phyloP scores from a whole-genome alignment of 1,284 basidiomycete species.

The Lentinula novae-zelandiae region DNA sequence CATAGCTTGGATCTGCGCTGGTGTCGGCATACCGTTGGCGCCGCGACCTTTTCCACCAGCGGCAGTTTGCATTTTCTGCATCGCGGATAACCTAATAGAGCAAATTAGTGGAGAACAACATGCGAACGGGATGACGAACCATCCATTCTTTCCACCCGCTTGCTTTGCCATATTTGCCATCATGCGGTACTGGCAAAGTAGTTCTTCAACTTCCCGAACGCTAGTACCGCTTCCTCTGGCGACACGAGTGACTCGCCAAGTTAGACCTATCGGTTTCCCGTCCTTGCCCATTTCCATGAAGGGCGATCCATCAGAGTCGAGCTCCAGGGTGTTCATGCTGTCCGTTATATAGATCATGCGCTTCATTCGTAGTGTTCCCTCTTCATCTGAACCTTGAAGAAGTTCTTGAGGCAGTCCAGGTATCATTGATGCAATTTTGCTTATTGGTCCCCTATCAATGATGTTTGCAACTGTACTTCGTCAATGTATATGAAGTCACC shows the following conservation, averaged over 20 bases:
- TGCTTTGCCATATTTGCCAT: constrained; percentile 98
- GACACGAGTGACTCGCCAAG: constrained; percentile 85
- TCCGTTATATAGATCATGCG: constrained; percentile 99
- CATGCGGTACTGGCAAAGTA: constrained; percentile 94
- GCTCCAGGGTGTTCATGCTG: constrained; percentile 91
- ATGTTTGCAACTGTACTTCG: constrained; percentile 2
- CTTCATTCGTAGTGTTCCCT: constrained; percentile 89
- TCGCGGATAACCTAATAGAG: constrained; percentile 65
- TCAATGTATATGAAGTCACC: constrained; percentile 24
- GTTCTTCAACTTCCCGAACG: constrained; percentile 94
- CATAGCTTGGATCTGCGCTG: constrained; percentile 91
- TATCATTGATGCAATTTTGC: constrained; percentile 99
- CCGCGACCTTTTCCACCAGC: constrained; percentile 84
- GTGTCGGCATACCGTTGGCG: constrained; percentile 82
- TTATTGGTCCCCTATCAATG: constrained; percentile 82
- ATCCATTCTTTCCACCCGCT: constrained; percentile 95
- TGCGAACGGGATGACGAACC: constrained; percentile 39
- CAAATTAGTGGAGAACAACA: constrained; percentile 7
- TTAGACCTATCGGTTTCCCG: constrained; percentile 78
- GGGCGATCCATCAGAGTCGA: constrained; percentile 92
- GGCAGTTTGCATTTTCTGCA: constrained; percentile 88
- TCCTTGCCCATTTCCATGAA: constrained; percentile 85
- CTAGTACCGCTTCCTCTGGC: constrained; percentile 95
- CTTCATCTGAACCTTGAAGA: constrained; percentile 88
- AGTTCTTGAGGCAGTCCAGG: constrained; percentile 92